phyloP scores from a whole-genome alignment of 192 early-diverging fungal genomes.

The Coemansia asiatica region DNA sequence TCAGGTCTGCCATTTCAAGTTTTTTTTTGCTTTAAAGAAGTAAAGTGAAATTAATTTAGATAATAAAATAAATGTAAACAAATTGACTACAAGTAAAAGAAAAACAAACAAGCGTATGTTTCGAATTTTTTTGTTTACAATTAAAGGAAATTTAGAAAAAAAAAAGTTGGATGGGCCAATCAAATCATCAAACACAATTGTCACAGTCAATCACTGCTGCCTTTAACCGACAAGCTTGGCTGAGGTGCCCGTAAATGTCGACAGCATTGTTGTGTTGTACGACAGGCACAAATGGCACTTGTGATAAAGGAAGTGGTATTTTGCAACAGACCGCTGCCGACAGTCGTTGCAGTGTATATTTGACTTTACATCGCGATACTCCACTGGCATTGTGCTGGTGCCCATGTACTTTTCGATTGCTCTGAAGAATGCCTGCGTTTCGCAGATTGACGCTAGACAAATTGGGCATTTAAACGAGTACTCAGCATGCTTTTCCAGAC shows the following conservation, averaged over 20 bases:
- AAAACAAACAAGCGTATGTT: not conserved
- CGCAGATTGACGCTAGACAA: slow-evolving; percentile 85
- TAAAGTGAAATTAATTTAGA: not conserved
- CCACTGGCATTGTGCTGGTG: slow-evolving; percentile 84
- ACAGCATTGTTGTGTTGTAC: slow-evolving; percentile 78
- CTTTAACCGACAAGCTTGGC: not conserved
- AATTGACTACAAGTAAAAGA: not conserved
- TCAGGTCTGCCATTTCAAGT: slow-evolving; percentile 24
- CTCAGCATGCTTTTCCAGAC: slow-evolving; percentile 79
- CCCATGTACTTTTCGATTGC: slow-evolving; percentile 81
- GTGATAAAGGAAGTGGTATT: slow-evolving; percentile 96
- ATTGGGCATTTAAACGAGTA: slow-evolving; percentile 95
- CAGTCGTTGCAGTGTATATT: slow-evolving; percentile 95
- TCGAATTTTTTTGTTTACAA: not conserved
- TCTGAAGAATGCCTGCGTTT: slow-evolving; percentile 78
- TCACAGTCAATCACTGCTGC: not conserved
- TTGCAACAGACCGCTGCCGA: slow-evolving; percentile 76
- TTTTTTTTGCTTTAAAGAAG: not conserved
- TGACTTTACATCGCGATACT: slow-evolving; percentile 73
- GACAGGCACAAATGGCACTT: slow-evolving; percentile 82
- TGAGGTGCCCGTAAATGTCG: slow-evolving; percentile 1
- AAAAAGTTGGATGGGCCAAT: not conserved
- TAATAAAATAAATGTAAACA: slow-evolving; percentile 6
- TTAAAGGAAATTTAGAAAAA: not conserved
- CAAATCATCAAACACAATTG: not conserved